Percentiles rank a stretch among this genome's conserved stretches.
phyloP scores from a whole-genome alignment of 441 rosid genomes.

The Erysimum cheiri region DNA sequence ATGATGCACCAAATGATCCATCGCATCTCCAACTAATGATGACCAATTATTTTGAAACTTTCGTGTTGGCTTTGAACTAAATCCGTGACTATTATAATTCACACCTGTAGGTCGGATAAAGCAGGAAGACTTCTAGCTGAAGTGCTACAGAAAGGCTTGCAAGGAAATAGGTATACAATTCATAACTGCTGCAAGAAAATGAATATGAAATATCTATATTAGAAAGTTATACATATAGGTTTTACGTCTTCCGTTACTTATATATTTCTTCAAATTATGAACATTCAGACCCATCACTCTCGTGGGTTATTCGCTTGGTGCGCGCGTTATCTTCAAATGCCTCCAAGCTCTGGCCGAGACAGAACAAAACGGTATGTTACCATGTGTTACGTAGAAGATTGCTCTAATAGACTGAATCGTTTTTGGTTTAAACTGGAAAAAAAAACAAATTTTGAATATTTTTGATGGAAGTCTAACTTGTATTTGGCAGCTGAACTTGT shows the following conservation, averaged over 20 bases:
- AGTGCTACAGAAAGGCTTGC: slow-evolving; percentile 79
- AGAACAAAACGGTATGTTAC: slow-evolving; percentile 61
- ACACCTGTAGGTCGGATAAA: slow-evolving; percentile 70
- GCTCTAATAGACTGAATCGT: not conserved
- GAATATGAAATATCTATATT: not conserved
- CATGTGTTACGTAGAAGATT: not conserved
- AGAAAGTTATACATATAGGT: not conserved
- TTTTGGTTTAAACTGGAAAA: not conserved
- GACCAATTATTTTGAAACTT: slow-evolving; percentile 21
- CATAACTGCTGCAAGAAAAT: slow-evolving; percentile 12
- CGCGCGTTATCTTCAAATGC: slow-evolving; percentile 87
- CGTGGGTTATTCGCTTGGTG: slow-evolving; percentile 94
- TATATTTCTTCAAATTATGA: slow-evolving; percentile 26
- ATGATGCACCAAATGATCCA: slow-evolving; percentile 14
- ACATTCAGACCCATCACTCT: slow-evolving; percentile 85
- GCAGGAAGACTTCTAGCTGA: slow-evolving; percentile 91
- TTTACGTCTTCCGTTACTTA: slow-evolving; percentile 8
- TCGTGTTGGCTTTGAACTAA: slow-evolving; percentile 3
- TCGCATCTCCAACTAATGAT: slow-evolving; percentile 4
- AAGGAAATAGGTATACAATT: slow-evolving; percentile 80
- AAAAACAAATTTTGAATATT: not conserved
- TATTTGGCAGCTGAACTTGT: slow-evolving; percentile 77
- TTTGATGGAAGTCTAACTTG: too few species aligned
- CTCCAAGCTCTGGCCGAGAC: slow-evolving; percentile 76
- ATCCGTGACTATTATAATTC: slow-evolving; percentile 24